A percentile compares a stretch with the other conserved stretches of the same genome.
Conservation (phyloP, 306 rosid genomes). For the Delonix regia region DNA sequence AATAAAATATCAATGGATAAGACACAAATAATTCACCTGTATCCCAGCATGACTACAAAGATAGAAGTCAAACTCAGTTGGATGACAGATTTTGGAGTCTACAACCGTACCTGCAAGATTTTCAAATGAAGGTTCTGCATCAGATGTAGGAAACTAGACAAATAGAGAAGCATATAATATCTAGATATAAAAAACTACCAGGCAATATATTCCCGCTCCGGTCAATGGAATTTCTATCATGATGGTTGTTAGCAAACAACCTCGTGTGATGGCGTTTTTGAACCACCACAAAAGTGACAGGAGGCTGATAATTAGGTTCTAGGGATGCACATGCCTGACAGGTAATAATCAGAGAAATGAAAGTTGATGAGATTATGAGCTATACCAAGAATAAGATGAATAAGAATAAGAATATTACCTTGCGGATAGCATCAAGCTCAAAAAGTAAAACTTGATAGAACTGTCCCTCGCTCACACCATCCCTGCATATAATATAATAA, state of each 20-base stretch:
- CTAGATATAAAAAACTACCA: constrained; percentile 45
- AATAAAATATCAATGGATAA: neutral
- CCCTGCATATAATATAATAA: constrained; percentile 56
- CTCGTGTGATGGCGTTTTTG: constrained; percentile 98
- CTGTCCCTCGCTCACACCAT: constrained; percentile 97
- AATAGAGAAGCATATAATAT: neutral
- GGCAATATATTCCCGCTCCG: constrained; percentile 94
- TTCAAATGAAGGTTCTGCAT: neutral
- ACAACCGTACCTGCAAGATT: constrained; percentile 81
- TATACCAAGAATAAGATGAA: neutral
- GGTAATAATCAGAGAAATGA: neutral
- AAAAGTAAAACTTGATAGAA: constrained; percentile 90
- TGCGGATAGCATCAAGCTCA: constrained; percentile 94
- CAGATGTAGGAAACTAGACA: neutral
- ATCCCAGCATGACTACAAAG: constrained; percentile 97
- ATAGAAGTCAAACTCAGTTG: constrained; percentile 91
- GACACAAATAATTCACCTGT: constrained; percentile 52
- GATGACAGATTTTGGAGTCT: constrained; percentile 96
- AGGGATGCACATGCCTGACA: constrained; percentile 87
- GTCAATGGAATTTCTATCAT: constrained; percentile 66
- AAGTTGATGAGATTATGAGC: neutral
- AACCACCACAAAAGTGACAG: constrained; percentile 95
- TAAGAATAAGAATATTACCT: constrained; percentile 44
- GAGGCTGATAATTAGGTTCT: constrained; percentile 97
- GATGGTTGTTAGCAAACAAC: constrained; percentile 81